phyloP scores from a whole-genome alignment of 177 flowering plant genomes.

The Vitis hybrid region DNA sequence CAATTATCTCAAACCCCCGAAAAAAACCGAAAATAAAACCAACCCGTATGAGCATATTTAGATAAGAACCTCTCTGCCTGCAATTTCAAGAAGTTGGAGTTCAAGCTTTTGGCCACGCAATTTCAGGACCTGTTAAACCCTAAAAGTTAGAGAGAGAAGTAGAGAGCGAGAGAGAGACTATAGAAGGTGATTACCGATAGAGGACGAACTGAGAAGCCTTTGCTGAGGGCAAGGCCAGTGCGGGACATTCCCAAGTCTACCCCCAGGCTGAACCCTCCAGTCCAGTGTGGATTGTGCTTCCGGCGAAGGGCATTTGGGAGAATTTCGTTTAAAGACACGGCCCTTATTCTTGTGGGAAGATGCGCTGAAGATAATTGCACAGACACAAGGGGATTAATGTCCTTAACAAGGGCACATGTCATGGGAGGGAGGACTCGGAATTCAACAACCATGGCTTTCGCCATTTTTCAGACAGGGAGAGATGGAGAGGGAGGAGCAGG shows the following conservation, averaged over 20 bases:
- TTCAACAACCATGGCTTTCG: too few relatives aligned
- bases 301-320: constrained; percentile 80
- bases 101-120: constrained; percentile 79
- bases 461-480: too few relatives aligned
- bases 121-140: constrained; percentile 55
- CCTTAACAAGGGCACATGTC: too few relatives aligned
- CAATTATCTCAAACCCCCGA: neutral
- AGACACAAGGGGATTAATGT: too few relatives aligned
- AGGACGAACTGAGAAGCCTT: constrained; percentile 82
- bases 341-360: constrained; percentile 3
- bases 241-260: constrained; percentile 79
- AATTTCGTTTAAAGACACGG: constrained; percentile 32
- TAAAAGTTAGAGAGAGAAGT: neutral
- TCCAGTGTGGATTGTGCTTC: constrained; percentile 52
- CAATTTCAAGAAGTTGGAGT: constrained; percentile 67
- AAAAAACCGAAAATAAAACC: too few relatives aligned
- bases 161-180: neutral
- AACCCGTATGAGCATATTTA: neutral
- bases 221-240: constrained; percentile 89
- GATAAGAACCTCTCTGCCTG: constrained; percentile 39
- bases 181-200: constrained; percentile 48
- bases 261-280: constrained; percentile 83
- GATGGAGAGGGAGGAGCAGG: too few relatives aligned
- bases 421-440: too few relatives aligned
- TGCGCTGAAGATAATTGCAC: too few relatives aligned